Conservation (phyloP, 192 early-diverging fungal genomes). For the Pilobolus umbonatus region DNA sequence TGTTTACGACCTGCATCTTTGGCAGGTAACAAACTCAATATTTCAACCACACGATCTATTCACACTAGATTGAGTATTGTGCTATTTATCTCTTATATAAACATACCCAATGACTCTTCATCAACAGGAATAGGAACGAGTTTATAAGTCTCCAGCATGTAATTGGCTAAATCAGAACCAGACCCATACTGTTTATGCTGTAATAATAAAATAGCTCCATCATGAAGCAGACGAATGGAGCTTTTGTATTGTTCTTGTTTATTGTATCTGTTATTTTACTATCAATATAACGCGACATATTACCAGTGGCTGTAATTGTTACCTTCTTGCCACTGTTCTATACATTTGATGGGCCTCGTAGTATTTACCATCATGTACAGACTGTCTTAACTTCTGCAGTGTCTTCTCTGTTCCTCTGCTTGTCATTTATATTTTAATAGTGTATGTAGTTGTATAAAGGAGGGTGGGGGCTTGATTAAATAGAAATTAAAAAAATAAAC, state of each 20-base stretch:
- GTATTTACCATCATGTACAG: slow-evolving; percentile 75
- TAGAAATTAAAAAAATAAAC: no score
- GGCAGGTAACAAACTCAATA: slow-evolving; percentile 57
- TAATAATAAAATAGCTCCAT: slow-evolving; percentile 73
- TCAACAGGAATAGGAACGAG: slow-evolving; percentile 61
- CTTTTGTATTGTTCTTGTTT: slow-evolving; percentile 78
- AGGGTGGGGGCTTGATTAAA: no score
- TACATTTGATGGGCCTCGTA: slow-evolving; percentile 99
- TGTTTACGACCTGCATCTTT: slow-evolving; percentile 43
- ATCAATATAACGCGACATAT: neutral
- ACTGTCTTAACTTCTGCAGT: slow-evolving; percentile 62
- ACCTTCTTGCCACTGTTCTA: slow-evolving; percentile 84
- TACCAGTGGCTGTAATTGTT: slow-evolving; percentile 13
- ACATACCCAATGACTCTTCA: slow-evolving; percentile 60
- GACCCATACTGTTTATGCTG: slow-evolving; percentile 77
- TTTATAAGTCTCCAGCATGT: slow-evolving; percentile 80
- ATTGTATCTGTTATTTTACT: slow-evolving; percentile 29
- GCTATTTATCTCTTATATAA: neutral
- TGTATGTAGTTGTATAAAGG: no score
- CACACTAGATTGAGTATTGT: neutral
- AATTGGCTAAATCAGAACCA: slow-evolving; percentile 76
- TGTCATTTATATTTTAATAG: slow-evolving; percentile 11
- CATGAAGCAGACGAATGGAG: slow-evolving; percentile 74
- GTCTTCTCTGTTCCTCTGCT: slow-evolving; percentile 56
- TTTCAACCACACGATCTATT: slow-evolving; percentile 56